These are phyloP conservation scores for Psidium guajava DNA, from an alignment of 345 rosid species.

Conservation along the genomic window DNA sequence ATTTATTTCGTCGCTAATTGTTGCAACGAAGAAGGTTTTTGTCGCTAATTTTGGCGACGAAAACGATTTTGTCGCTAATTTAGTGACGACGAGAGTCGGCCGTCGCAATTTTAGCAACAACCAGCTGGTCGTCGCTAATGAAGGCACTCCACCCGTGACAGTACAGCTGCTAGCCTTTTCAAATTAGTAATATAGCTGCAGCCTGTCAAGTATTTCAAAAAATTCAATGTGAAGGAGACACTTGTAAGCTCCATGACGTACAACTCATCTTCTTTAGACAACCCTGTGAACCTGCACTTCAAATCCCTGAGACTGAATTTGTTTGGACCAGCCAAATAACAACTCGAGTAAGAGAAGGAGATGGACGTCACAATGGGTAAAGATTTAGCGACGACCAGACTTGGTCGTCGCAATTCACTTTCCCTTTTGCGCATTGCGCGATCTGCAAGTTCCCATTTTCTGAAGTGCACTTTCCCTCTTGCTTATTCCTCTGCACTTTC, in stretches of 20 bases:
- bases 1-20: too few species aligned
- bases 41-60: too few species aligned
- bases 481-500: too few species aligned
- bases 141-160: slow-evolving; percentile 35
- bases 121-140: background rate
- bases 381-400: too few species aligned
- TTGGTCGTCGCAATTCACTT: too few species aligned
- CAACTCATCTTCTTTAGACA: slow-evolving; percentile 45
- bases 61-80: too few species aligned
- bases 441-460: too few species aligned
- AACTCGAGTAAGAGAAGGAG: background rate
- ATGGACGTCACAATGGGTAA: background rate
- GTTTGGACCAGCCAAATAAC: background rate
- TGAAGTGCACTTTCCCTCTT: too few species aligned
- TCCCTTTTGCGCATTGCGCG: too few species aligned
- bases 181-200: slow-evolving; percentile 11
- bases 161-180: slow-evolving; percentile 39
- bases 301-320: slow-evolving; percentile 23
- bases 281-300: slow-evolving; percentile 45
- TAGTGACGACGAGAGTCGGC: too few species aligned
- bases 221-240: slow-evolving; percentile 34
- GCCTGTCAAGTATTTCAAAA: slow-evolving; percentile 38
- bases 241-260: slow-evolving; percentile 46
- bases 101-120: too few species aligned
- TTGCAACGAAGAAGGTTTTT: too few species aligned